phyloP scores from a whole-genome alignment of 2,329 filamentous ascomycete genomes.

The Mollisiaceae sp. region DNA sequence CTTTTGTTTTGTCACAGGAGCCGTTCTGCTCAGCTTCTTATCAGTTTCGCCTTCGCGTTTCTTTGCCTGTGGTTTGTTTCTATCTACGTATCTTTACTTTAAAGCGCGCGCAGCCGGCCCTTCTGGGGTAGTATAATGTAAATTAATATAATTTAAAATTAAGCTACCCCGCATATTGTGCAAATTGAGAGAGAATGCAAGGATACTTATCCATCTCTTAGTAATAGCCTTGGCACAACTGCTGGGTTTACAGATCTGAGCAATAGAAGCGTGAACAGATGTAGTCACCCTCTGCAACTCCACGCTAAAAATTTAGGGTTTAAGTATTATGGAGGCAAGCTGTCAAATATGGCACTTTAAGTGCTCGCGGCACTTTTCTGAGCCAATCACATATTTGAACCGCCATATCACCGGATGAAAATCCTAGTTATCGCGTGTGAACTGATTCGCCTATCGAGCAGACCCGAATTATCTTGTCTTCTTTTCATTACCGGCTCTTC shows the following conservation, averaged over 20 bases:
- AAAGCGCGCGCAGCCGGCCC: no score
- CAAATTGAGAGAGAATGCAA: not conserved
- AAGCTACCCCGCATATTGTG: constrained; percentile 6
- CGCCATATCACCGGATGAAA: constrained; percentile 22
- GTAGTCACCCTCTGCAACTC: not conserved
- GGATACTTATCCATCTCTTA: not conserved
- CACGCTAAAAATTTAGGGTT: not conserved
- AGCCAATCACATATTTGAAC: constrained; percentile 18
- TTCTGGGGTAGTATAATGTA: not conserved
- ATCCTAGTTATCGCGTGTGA: constrained; percentile 10
- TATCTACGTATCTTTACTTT: no score
- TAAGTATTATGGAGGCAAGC: constrained; percentile 5
- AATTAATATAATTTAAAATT: constrained; percentile 9
- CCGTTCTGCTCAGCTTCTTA: no score
- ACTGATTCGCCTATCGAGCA: constrained; percentile 19
- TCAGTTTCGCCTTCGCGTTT: no score
- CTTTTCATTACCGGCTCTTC: constrained; percentile 1
- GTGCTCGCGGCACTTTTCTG: constrained; percentile 15
- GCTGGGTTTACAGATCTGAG: not conserved
- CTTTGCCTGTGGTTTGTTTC: no score
- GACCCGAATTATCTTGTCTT: constrained; percentile 13
- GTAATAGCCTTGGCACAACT: constrained; percentile 6
- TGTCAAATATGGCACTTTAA: constrained; percentile 2
- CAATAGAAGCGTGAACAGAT: not conserved
- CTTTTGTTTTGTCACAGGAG: no score